Conservation (phyloP, 768 basidiomycete species). For the Lyophyllum atratum region DNA sequence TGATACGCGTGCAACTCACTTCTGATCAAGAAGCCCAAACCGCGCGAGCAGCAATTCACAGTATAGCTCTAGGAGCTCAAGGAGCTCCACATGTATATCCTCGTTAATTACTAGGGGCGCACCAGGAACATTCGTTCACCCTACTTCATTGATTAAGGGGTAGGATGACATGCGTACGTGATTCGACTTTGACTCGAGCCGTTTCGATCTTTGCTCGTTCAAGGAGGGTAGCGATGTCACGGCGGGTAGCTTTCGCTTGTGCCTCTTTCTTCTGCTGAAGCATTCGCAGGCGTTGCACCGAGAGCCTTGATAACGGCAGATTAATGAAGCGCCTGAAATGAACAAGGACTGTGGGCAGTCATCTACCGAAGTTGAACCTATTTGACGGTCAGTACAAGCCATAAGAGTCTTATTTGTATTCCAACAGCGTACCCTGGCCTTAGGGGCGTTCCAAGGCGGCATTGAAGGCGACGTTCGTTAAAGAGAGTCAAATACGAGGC, state of each 20-base stretch:
- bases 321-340: background rate
- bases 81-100: conserved; percentile 81
- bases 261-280: conserved; percentile 93
- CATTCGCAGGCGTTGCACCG: conserved; percentile 82
- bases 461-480: conserved; percentile 2
- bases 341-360: background rate
- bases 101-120: conserved; percentile 70
- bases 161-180: conserved; percentile 50
- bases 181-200: conserved; percentile 84
- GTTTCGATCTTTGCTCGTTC: conserved; percentile 84
- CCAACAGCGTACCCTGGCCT: conserved; percentile 16
- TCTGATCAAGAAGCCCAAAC: conserved; percentile 89
- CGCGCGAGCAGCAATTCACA: conserved; percentile 92
- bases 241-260: conserved; percentile 64
- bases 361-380: conserved; percentile 25
- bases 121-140: background rate
- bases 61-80: conserved; percentile 93
- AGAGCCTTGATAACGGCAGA: conserved; percentile 50
- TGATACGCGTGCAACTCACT: conserved; percentile 46
- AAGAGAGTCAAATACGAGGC: background rate
- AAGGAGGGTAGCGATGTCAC: conserved; percentile 80
- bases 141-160: conserved; percentile 5
- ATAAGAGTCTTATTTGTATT: background rate
- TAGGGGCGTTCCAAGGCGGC: conserved; percentile 23
- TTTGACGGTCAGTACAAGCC: background rate